phyloP scores from a whole-genome alignment of 225 moss, liverwort and hornwort species.

The Physcomitrellopsis africana region DNA sequence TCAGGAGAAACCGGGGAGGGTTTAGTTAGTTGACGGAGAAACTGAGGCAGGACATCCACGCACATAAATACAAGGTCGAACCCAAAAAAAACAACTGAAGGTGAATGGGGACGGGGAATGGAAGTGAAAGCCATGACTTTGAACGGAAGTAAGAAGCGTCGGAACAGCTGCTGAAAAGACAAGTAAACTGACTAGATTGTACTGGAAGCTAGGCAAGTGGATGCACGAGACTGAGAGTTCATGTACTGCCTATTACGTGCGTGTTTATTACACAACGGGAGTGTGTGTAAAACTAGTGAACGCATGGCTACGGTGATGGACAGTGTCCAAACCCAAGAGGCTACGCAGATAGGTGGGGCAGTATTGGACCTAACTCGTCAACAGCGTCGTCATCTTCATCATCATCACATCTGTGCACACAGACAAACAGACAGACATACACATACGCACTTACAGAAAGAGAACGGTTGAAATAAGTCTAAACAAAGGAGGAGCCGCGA shows the following conservation, averaged over 20 bases:
- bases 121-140: background rate
- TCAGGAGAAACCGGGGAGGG: background rate
- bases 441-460: background rate
- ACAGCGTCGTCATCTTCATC: background rate
- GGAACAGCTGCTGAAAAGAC: background rate
- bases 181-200: background rate
- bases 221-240: constrained; percentile 1
- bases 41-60: too few relatives aligned
- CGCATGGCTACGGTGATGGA: background rate
- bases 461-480: background rate
- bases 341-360: background rate
- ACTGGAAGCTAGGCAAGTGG: background rate
- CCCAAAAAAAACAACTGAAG: background rate
- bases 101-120: background rate
- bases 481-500: constrained; percentile 5
- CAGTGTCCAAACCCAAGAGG: background rate
- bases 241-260: background rate
- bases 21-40: background rate
- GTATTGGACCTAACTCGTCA: background rate
- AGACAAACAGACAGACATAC: constrained; percentile 4
- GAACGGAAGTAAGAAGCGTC: background rate
- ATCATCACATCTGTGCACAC: constrained; percentile 18
- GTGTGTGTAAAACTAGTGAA: constrained; percentile 10
- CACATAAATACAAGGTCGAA: too few relatives aligned
- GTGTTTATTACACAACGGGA: constrained; percentile 6